Percentiles rank a stretch among this genome's conserved stretches.
phyloP scores from a whole-genome alignment of 305 asterid species.

The Andrographis paniculata region DNA sequence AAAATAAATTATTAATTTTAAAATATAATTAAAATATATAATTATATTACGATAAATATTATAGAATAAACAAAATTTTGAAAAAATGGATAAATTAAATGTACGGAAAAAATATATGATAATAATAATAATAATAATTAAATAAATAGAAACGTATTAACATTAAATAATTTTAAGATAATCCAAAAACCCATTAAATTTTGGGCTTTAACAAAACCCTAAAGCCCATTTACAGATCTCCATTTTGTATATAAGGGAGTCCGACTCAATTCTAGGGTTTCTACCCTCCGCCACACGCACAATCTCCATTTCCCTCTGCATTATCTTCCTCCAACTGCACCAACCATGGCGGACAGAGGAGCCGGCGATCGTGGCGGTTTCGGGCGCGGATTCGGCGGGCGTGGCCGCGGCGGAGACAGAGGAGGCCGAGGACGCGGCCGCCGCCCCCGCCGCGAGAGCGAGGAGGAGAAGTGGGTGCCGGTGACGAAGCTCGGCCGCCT shows the following conservation, averaged over 20 bases:
- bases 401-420: conserved; percentile 41
- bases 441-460: conserved; percentile 44
- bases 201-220: background rate
- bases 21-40: too few relatives aligned
- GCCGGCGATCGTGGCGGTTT: conserved; percentile 42
- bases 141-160: too few relatives aligned
- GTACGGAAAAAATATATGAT: too few relatives aligned
- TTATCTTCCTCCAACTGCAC: background rate
- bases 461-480: conserved; percentile 53
- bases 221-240: background rate
- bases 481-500: conserved; percentile 47
- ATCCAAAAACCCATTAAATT: too few relatives aligned
- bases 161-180: too few relatives aligned
- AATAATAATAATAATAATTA: too few relatives aligned
- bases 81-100: too few relatives aligned
- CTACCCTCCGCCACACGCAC: background rate
- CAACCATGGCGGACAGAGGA: conserved; percentile 40
- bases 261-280: background rate
- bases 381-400: conserved; percentile 45
- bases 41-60: too few relatives aligned
- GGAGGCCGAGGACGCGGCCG: conserved; percentile 47
- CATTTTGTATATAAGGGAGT: background rate
- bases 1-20: too few relatives aligned
- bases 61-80: too few relatives aligned
- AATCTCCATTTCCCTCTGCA: background rate